Conservation (phyloP, 805 yeast genomes). For the Martiniozyma abietophila region DNA sequence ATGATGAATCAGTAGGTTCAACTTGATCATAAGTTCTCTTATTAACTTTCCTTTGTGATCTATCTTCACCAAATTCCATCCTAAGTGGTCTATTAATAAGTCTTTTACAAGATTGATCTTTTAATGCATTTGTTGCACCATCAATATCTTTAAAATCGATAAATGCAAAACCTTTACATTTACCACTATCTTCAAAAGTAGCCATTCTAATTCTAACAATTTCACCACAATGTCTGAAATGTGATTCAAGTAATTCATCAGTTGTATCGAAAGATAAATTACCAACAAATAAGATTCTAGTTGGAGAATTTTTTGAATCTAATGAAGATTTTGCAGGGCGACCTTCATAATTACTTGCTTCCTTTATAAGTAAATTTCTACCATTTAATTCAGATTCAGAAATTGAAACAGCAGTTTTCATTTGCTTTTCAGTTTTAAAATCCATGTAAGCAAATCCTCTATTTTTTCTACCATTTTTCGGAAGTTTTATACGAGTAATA, state of each 20-base stretch:
- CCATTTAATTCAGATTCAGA: conserved; percentile 73
- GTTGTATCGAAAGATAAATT: conserved; percentile 90
- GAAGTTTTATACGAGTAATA: conserved; percentile 71
- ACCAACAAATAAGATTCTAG: conserved; percentile 84
- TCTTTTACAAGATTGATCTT: conserved; percentile 55
- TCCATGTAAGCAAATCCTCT: conserved; percentile 92
- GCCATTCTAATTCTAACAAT: conserved; percentile 86
- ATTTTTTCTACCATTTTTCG: conserved; percentile 57
- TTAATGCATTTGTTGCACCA: conserved; percentile 77
- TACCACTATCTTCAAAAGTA: conserved; percentile 93
- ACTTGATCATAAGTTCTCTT: too few species aligned
- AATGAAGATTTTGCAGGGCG: conserved; percentile 53
- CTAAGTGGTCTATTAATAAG: conserved; percentile 69
- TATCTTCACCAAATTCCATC: conserved; percentile 91
- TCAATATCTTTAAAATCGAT: conserved; percentile 74
- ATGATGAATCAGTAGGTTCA: background rate
- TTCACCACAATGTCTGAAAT: conserved; percentile 87
- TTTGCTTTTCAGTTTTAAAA: conserved; percentile 51
- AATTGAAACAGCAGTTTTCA: conserved; percentile 51
- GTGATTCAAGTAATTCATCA: conserved; percentile 64
- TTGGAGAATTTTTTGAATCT: conserved; percentile 64
- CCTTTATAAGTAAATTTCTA: conserved; percentile 76
- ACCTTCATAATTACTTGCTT: conserved; percentile 75
- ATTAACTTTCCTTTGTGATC: conserved; percentile 40
- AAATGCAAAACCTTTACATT: conserved; percentile 95